These are phyloP conservation scores for Solanum hybrid DNA, from an alignment of 305 asterid species.

Conservation along the genomic window DNA sequence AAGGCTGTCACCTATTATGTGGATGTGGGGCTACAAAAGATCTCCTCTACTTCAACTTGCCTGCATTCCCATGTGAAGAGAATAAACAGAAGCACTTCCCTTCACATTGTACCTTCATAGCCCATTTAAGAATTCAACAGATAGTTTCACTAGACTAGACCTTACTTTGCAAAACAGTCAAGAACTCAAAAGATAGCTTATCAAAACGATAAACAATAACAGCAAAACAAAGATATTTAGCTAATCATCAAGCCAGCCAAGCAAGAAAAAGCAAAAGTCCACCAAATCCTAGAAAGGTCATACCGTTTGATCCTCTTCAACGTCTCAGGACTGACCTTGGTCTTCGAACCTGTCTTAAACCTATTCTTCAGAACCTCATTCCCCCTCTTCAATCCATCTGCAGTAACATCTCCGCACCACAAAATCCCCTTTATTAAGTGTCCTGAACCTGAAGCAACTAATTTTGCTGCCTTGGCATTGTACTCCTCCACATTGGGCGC, in stretches of 20 bases:
- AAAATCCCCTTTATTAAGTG: conserved; percentile 75
- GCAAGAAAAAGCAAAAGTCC: not conserved
- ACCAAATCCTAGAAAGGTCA: not conserved
- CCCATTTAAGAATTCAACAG: not conserved
- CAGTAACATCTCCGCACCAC: conserved; percentile 94
- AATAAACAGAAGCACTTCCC: not conserved
- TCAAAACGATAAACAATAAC: not conserved
- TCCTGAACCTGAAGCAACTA: conserved; percentile 84
- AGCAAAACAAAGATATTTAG: not conserved
- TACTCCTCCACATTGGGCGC: conserved; percentile 97
- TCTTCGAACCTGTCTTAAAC: conserved; percentile 45
- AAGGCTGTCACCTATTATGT: not conserved
- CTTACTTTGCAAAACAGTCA: not conserved
- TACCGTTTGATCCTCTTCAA: conserved; percentile 77
- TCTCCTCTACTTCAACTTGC: not conserved
- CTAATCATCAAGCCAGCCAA: not conserved
- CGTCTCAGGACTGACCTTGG: conserved; percentile 59
- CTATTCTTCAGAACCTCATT: conserved; percentile 37
- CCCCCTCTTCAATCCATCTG: conserved; percentile 45
- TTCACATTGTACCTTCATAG: not conserved
- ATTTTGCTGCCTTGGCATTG: conserved; percentile 64
- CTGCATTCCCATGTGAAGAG: not conserved
- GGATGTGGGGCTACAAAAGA: not conserved
- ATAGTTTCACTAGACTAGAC: not conserved
- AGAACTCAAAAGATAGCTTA: not conserved